Percentiles rank a stretch among this genome's conserved stretches.
These are phyloP conservation scores for Scheffersomyces parashehatae DNA, from an alignment of 1,139 yeast genomes.

Conservation along the genomic window DNA sequence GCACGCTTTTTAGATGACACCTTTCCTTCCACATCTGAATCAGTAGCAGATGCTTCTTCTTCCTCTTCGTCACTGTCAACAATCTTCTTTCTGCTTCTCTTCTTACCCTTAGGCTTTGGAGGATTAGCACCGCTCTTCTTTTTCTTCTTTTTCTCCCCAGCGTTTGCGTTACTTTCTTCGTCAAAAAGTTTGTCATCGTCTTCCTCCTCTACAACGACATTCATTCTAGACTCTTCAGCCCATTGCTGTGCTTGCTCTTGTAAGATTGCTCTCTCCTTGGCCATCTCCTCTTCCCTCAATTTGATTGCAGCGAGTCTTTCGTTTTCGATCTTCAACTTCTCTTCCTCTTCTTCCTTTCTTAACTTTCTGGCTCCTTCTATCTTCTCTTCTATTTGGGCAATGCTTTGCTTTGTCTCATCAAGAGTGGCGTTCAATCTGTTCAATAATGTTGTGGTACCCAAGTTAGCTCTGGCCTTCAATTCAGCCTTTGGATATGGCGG, in stretches of 20 bases:
- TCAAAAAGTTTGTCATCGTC: slow-evolving; percentile 30
- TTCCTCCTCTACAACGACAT: slow-evolving; percentile 34
- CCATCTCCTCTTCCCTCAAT: slow-evolving; percentile 52
- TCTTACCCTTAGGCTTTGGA: slow-evolving; percentile 7
- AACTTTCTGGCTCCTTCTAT: slow-evolving; percentile 71
- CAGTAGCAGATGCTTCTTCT: slow-evolving; percentile 9
- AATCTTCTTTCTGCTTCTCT: slow-evolving; percentile 22
- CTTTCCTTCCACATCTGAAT: slow-evolving; percentile 16
- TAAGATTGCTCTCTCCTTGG: slow-evolving; percentile 66
- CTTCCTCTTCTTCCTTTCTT: slow-evolving; percentile 59
- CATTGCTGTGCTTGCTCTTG: slow-evolving; percentile 84
- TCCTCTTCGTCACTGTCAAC: slow-evolving; percentile 23
- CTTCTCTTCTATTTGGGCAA: slow-evolving; percentile 56
- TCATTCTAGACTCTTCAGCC: slow-evolving; percentile 59
- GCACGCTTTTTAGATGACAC: slow-evolving; percentile 17
- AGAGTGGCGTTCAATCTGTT: slow-evolving; percentile 70
- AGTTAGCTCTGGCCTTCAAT: slow-evolving; percentile 77
- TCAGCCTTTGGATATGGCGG: slow-evolving; percentile 81
- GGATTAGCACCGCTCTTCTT: slow-evolving; percentile 18
- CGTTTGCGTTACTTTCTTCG: slow-evolving; percentile 23
- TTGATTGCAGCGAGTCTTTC: slow-evolving; percentile 42
- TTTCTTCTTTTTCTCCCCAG: slow-evolving; percentile 18
- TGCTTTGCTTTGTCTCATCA: slow-evolving; percentile 72
- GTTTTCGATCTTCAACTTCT: slow-evolving; percentile 35
- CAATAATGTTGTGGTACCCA: slow-evolving; percentile 77